Conservation (phyloP, 495 filamentous ascomycete species). For the Talaromyces adpressus region DNA sequence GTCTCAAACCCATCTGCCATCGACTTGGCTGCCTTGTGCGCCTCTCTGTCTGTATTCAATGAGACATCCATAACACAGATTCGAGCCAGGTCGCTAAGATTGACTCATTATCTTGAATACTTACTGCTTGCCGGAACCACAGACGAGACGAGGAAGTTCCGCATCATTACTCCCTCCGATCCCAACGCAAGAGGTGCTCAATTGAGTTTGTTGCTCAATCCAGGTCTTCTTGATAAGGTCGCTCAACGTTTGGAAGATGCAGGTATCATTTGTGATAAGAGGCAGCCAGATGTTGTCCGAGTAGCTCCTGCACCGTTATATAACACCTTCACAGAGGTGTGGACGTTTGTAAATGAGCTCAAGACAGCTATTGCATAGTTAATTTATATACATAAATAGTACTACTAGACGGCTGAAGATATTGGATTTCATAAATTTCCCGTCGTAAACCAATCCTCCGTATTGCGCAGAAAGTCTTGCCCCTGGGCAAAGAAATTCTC, state of each 20-base stretch:
- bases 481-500: slow-evolving; percentile 44
- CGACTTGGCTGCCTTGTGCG: slow-evolving; percentile 57
- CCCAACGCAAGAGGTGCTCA: slow-evolving; percentile 76
- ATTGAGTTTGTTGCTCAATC: slow-evolving; percentile 64
- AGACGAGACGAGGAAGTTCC: slow-evolving; percentile 26
- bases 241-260: slow-evolving; percentile 59
- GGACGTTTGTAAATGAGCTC: slow-evolving; percentile 58
- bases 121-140: slow-evolving; percentile 48
- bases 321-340: slow-evolving; percentile 76
- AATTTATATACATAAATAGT: not conserved
- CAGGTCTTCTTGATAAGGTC: slow-evolving; percentile 62
- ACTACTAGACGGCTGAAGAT: not conserved
- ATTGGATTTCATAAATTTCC: slow-evolving; percentile 26
- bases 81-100: slow-evolving; percentile 61
- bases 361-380: slow-evolving; percentile 21
- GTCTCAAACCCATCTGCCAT: slow-evolving; percentile 54
- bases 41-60: slow-evolving; percentile 71
- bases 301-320: slow-evolving; percentile 90
- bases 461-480: slow-evolving; percentile 33
- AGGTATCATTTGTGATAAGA: slow-evolving; percentile 80
- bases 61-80: slow-evolving; percentile 62
- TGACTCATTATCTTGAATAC: slow-evolving; percentile 77
- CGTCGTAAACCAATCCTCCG: slow-evolving; percentile 31
- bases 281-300: slow-evolving; percentile 87
- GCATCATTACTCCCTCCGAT: slow-evolving; percentile 75